Percentiles rank a stretch among this genome's conserved stretches.
phyloP scores from a whole-genome alignment of 2,329 filamentous ascomycete genomes.

The Ceratocystis cubensis region DNA sequence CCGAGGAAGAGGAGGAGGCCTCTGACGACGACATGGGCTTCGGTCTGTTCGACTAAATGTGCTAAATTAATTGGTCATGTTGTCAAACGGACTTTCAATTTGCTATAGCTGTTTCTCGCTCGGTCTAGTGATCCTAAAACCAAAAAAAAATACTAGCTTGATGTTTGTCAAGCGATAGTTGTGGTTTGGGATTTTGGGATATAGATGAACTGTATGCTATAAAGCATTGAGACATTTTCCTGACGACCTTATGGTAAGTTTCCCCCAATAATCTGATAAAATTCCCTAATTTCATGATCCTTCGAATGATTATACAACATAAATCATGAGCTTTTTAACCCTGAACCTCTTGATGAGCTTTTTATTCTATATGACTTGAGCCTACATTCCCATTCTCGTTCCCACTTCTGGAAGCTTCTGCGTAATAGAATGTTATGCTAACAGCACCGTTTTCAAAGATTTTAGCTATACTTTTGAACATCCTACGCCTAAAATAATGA shows the following conservation, averaged over 20 bases:
- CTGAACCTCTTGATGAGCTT: conserved; percentile 47
- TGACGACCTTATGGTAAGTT: conserved; percentile 33
- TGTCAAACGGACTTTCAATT: conserved; percentile 71
- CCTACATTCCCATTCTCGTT: not conserved
- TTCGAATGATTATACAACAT: conserved; percentile 44
- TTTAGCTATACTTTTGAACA: conserved; percentile 7
- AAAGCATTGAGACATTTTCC: conserved; percentile 18
- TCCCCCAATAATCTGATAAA: conserved; percentile 20
- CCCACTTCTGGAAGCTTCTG: conserved; percentile 11
- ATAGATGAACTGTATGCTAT: conserved; percentile 5
- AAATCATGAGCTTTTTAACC: conserved; percentile 57
- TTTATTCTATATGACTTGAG: conserved; percentile 45
- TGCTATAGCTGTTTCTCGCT: conserved; percentile 22
- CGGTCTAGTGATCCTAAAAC: not conserved
- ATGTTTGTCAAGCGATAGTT: not conserved
- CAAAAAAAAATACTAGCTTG: conserved; percentile 9
- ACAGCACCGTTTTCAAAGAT: conserved; percentile 14
- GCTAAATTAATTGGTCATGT: conserved; percentile 35
- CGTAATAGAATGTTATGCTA: conserved; percentile 12
- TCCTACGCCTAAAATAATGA: conserved; percentile 21
- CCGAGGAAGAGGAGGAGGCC: conserved; percentile 56
- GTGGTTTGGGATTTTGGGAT: conserved; percentile 4
- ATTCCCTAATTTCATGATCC: conserved; percentile 22
- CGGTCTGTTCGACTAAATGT: conserved; percentile 58
- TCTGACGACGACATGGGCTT: conserved; percentile 37